Base-by-base conservation (phyloP, 2,329 filamentous ascomycete genomes). In the Calycina herbarum region DNA sequence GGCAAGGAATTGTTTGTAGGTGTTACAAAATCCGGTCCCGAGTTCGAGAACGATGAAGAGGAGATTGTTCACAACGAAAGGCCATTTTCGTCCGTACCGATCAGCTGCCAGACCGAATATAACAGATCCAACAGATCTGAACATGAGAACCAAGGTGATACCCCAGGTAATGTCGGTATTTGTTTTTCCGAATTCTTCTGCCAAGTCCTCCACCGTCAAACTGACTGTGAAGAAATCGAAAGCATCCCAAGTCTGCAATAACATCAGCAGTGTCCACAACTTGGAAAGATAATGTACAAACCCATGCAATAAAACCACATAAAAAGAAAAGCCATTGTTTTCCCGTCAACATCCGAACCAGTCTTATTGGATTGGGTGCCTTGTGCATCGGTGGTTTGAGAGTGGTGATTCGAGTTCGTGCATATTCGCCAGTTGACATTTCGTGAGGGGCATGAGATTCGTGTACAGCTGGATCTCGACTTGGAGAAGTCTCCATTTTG, bases 161-260 rank as follows among this genome's bases (percentile, higher is more conserved):
- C 89, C 90, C 7, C 89, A 90, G 2, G 88, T 87, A 71, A 94
- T 89, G 63, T 89, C 82, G 0, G 90, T 91, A 70, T 87, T 88
- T 67, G 85, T 86, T 62, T 81, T 81, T 57, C 79, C 65, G 71
- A 86, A 89, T 70, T 85, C 86, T 2, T 81, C 77, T 4, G 85
- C 84, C 29, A 94, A 80, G 78, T 93, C 92, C 70, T 84, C 84
- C 3, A 90, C 91, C 76, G 93, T 91, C 69, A 94, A 91, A 4
- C 88, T 91, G 8, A 94, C 82, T 31, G 91, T 89, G 77, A 93
- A 90, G 75, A 94, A 94, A 77, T 93, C 91, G 76, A 94, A 94
- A 3, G 91, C 91, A 33, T 57, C 54, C 54, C 54, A 57, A 10
- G 20, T 57, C 54, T 57, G 8, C 13, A 57, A 51, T 3, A 3